Evolutionary conservation across 1,284 basidiomycete genomes (phyloP).

Genomic region (Austroboletus niveus): DNA sequence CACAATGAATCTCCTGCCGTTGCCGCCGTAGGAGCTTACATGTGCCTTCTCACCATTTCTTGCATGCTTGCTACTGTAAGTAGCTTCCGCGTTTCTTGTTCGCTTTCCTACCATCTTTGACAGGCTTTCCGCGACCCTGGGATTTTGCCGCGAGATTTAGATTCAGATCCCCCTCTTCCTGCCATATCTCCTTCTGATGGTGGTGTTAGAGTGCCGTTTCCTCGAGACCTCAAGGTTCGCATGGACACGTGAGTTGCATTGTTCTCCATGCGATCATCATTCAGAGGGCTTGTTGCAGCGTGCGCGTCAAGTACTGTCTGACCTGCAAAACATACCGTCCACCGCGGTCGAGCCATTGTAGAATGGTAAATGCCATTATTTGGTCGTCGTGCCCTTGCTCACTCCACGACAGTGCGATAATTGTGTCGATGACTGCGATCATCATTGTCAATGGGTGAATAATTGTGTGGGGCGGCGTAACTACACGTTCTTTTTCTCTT

Average conservation of each 20-base stretch:
- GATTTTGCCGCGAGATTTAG: conserved; percentile 82
- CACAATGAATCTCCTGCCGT: conserved; percentile 71
- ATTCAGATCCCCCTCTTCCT: conserved; percentile 78
- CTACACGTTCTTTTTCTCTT: conserved; percentile 85
- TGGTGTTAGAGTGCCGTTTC: conserved; percentile 62
- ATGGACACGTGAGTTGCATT: conserved; percentile 61
- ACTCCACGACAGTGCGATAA: conserved; percentile 74
- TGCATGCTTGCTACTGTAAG: conserved; percentile 76
- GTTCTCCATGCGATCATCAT: conserved; percentile 4
- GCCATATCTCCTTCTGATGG: conserved; percentile 58
- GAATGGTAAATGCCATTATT: conserved; percentile 57
- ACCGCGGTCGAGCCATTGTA: conserved; percentile 89
- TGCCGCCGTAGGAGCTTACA: conserved; percentile 72
- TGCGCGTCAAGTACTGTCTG: conserved; percentile 87
- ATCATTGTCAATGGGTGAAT: conserved; percentile 95
- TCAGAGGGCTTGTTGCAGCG: conserved; percentile 42
- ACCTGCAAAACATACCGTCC: conserved; percentile 90
- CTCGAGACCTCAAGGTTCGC: conserved; percentile 79
- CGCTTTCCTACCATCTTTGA: not conserved
- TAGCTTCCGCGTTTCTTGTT: conserved; percentile 6
- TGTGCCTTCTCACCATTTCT: conserved; percentile 72
- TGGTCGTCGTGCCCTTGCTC: conserved; percentile 4
- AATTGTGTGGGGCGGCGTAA: conserved; percentile 91
- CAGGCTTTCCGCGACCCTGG: conserved; percentile 85
- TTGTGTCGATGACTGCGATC: conserved; percentile 88